A percentile compares a stretch with the other conserved stretches of the same genome.
These are phyloP conservation scores for Termitomyces bulborhizus DNA, from an alignment of 768 basidiomycete genomes.

Conservation along the genomic window DNA sequence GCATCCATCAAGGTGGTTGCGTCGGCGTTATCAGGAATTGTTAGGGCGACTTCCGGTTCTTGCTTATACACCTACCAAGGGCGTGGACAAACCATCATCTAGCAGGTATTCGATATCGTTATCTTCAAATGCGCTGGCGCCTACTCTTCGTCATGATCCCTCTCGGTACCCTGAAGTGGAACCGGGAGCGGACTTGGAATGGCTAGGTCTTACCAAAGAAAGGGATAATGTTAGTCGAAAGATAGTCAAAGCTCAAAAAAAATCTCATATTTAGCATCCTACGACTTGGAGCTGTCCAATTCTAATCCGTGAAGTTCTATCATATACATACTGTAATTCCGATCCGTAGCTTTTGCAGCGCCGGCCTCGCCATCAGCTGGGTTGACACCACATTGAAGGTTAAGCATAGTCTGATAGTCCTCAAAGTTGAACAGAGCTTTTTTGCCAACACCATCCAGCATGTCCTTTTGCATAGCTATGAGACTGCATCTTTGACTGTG, in stretches of 20 bases:
- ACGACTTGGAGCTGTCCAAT: slow-evolving; percentile 37
- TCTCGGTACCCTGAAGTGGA: slow-evolving; percentile 24
- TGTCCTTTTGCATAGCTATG: slow-evolving; percentile 39
- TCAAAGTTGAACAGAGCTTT: slow-evolving; percentile 76
- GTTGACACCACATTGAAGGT: slow-evolving; percentile 83
- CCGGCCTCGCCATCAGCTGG: slow-evolving; percentile 46
- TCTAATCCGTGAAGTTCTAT: slow-evolving; percentile 86
- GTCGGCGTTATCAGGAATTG: slow-evolving; percentile 53
- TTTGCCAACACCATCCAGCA: slow-evolving; percentile 66
- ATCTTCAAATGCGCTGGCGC: slow-evolving; percentile 23
- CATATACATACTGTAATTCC: slow-evolving; percentile 80
- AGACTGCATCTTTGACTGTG: not conserved
- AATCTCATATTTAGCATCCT: slow-evolving; percentile 5
- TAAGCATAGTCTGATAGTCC: slow-evolving; percentile 88
- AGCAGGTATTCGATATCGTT: slow-evolving; percentile 24
- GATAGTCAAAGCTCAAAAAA: slow-evolving; percentile 7
- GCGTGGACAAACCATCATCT: slow-evolving; percentile 5
- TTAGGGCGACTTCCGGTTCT: slow-evolving; percentile 56
- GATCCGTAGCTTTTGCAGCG: slow-evolving; percentile 49
- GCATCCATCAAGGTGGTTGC: slow-evolving; percentile 42
- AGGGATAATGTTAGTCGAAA: slow-evolving; percentile 2
- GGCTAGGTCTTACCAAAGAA: slow-evolving; percentile 22
- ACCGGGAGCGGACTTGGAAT: slow-evolving; percentile 22
- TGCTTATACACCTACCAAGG: slow-evolving; percentile 20
- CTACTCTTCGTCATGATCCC: slow-evolving; percentile 16